Conservation (phyloP, 148 eudicot species). For the Fagopyrum tataricum region DNA sequence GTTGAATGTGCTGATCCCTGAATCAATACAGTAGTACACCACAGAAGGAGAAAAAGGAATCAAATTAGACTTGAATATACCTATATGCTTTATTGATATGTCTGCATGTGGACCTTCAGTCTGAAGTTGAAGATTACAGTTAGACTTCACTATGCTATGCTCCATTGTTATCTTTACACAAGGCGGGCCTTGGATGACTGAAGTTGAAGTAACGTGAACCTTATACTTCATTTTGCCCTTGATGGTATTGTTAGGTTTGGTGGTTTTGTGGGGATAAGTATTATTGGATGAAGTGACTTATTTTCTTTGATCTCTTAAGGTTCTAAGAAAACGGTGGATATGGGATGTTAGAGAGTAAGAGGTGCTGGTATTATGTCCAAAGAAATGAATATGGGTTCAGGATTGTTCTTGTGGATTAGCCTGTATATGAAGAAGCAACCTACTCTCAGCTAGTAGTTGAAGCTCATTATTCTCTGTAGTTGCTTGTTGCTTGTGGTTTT, state of each 20-base stretch:
- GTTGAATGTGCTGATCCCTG: background rate
- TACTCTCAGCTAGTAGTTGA: constrained; percentile 2
- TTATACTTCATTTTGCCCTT: background rate
- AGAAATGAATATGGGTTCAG: background rate
- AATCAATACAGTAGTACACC: background rate
- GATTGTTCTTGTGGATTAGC: background rate
- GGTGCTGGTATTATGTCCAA: background rate
- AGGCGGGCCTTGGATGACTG: background rate
- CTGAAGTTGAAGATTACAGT: background rate
- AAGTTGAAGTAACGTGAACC: background rate
- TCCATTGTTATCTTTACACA: background rate
- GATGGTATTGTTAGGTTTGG: background rate
- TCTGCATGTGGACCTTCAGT: background rate
- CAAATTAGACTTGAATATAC: constrained; percentile 3
- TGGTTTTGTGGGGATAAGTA: background rate
- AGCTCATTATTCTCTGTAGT: background rate
- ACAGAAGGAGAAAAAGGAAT: constrained; percentile 2
- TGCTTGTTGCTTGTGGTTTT: background rate
- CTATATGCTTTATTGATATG: constrained; percentile 5
- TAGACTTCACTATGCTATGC: background rate
- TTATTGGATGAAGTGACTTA: background rate
- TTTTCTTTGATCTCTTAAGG: background rate
- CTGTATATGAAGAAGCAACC: background rate
- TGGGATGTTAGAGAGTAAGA: constrained; percentile 1
- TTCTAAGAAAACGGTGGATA: background rate